These are phyloP conservation scores for Eugenia klotzschiana DNA, from an alignment of 441 rosid species.

Conservation along the genomic window DNA sequence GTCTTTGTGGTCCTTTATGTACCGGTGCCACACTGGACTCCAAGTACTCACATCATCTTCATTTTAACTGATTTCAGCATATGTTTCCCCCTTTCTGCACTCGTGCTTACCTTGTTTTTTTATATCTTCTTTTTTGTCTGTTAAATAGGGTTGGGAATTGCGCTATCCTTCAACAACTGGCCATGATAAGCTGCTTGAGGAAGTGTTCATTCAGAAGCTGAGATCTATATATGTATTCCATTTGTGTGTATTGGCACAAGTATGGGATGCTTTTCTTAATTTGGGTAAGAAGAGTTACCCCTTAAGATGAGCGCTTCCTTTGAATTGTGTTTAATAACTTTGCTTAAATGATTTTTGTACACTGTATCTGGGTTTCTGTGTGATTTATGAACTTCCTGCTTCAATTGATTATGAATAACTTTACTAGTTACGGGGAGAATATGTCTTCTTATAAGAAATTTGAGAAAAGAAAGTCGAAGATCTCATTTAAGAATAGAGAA, in stretches of 20 bases:
- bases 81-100: background rate
- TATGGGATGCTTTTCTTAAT: background rate
- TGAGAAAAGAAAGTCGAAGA: background rate
- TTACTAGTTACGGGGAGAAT: background rate
- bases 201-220: slow-evolving; percentile 50
- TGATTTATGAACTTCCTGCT: background rate
- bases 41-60: background rate
- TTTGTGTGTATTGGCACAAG: background rate
- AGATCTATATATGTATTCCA: background rate
- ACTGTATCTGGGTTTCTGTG: background rate
- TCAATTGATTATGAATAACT: background rate
- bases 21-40: background rate
- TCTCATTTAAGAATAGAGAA: background rate
- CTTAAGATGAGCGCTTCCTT: background rate
- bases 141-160: slow-evolving; percentile 25
- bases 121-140: background rate
- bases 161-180: slow-evolving; percentile 15
- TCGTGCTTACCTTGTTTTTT: background rate
- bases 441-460: background rate
- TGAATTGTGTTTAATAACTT: background rate
- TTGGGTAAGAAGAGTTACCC: background rate
- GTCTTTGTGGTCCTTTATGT: background rate
- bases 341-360: background rate
- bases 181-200: slow-evolving; percentile 29
- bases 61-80: background rate